Percentiles rank a stretch among this genome's conserved stretches.
phyloP scores from a whole-genome alignment of 2,329 filamentous ascomycete species.

The Microdochium bolleyi region DNA sequence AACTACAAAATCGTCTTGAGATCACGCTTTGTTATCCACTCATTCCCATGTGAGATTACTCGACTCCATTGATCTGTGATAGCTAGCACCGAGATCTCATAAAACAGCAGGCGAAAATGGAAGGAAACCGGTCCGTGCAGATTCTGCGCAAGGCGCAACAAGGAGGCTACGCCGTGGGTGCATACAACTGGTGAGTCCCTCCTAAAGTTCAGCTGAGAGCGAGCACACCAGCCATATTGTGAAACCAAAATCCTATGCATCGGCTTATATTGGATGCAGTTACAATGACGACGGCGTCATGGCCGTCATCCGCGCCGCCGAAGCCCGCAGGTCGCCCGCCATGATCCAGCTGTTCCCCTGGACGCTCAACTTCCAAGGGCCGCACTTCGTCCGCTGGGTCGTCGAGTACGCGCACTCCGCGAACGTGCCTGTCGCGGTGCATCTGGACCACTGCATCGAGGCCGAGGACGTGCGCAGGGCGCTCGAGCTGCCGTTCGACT shows the following conservation, averaged over 20 bases:
- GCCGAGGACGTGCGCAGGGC: conserved; percentile 15
- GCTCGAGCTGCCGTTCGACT: conserved; percentile 41
- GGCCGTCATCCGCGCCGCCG: conserved; percentile 52
- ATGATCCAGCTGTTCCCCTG: conserved; percentile 62
- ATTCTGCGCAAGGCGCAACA: background rate
- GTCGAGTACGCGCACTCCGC: conserved; percentile 39
- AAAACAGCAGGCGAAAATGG: too few relatives aligned
- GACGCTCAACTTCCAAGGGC: conserved; percentile 51
- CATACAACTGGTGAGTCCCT: background rate
- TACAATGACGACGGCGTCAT: conserved; percentile 58
- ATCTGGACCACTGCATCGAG: conserved; percentile 50
- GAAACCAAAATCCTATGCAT: background rate
- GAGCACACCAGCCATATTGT: too few relatives aligned
- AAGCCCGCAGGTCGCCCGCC: conserved; percentile 48
- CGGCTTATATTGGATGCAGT: too few relatives aligned
- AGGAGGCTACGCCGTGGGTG: background rate
- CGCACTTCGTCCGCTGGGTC: conserved; percentile 36
- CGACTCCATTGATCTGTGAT: background rate
- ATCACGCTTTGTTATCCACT: background rate
- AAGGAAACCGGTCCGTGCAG: background rate
- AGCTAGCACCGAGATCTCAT: background rate
- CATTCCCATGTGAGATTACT: background rate
- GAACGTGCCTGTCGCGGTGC: conserved; percentile 42
- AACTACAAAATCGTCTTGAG: background rate
- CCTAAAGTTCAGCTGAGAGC: too few relatives aligned